Base-by-base conservation (phyloP, 2,329 filamentous ascomycete genomes). In the Parastagonospora nodorum region DNA sequence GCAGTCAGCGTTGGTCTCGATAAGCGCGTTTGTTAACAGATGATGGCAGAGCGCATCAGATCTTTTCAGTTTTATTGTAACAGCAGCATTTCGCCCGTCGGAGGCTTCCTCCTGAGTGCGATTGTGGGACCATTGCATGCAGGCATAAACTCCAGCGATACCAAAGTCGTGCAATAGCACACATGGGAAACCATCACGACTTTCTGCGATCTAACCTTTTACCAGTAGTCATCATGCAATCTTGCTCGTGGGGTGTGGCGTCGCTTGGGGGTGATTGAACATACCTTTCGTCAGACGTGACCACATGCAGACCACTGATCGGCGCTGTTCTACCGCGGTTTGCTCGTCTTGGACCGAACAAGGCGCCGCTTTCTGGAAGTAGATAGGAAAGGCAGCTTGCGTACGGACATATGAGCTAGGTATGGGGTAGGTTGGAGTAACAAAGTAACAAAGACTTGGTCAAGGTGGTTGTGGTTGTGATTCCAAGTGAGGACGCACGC, bases 171-270 rank as follows among this genome's bases (percentile, higher is more conserved):
- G 30, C 37, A 45, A 42, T 11, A 37, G 5, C 49, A 42, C 49
- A 24, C 19, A 24, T 59, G 50, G 55, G 47, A 50, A 62, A 64
- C 66, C 67, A 59, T 68, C 58, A 11, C 50, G 51, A 47, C 24
- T 33, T 30, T 42, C 5, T 19, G 58, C 64, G 53, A 66, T 70
- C 60, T 67, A 62, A 67, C 66, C 67, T 70, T 70, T 70, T 69
- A 69, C 66, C 67, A 67, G 47, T 53, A 51, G 49, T 68, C 67
- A 67, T 67, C 62, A 62, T 58, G 42, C 30, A 15, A 48, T n/a
- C 8, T 28, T 36, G 42, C 16, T 36, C 10, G 28, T 42, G 19
- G 9, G 35, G 19, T 15, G 40, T 39, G 32, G 8, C 11, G 15
- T 12, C 4, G 15, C 8, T 10, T 1, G 33, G 16, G 10, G 8